Conservation (phyloP, 176 grass and related monocot species). For the Musa beccarii region DNA sequence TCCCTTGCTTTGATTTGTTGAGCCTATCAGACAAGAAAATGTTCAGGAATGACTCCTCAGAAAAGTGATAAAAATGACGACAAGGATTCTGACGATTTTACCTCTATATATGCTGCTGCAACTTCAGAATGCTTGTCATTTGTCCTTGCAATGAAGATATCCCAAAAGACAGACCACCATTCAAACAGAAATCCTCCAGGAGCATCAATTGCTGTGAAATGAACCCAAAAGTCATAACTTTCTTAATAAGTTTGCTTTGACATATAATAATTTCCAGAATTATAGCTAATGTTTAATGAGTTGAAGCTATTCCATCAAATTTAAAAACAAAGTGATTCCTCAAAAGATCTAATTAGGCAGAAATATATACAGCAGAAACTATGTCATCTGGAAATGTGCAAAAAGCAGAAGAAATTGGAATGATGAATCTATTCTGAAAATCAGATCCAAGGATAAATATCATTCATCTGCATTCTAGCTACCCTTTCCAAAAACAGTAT, state of each 20-base stretch:
- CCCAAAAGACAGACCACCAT: constrained; percentile 99
- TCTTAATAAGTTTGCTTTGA: background rate
- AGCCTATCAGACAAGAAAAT: background rate
- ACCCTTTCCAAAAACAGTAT: too few species aligned
- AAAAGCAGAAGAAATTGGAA: background rate
- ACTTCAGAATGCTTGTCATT: constrained; percentile 98
- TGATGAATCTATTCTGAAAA: too few species aligned
- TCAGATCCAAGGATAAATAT: too few species aligned
- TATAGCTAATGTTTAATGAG: background rate
- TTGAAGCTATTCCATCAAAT: background rate
- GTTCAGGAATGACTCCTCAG: too few species aligned
- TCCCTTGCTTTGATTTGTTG: constrained; percentile 1
- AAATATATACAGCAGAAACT: background rate
- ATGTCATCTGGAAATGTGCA: background rate
- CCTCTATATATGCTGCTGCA: constrained; percentile 90
- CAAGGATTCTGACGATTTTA: background rate
- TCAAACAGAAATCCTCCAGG: constrained; percentile 99
- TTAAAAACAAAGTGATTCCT: too few species aligned
- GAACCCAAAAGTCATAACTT: constrained; percentile 9
- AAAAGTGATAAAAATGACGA: background rate
- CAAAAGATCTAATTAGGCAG: background rate
- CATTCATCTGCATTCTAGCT: too few species aligned
- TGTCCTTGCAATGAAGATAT: constrained; percentile 94
- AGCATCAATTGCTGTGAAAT: constrained; percentile 80
- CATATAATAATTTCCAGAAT: background rate